These are phyloP conservation scores for Aspergillus pseudoterreus DNA, from an alignment of 2,329 filamentous ascomycete genomes.

Conservation along the genomic window DNA sequence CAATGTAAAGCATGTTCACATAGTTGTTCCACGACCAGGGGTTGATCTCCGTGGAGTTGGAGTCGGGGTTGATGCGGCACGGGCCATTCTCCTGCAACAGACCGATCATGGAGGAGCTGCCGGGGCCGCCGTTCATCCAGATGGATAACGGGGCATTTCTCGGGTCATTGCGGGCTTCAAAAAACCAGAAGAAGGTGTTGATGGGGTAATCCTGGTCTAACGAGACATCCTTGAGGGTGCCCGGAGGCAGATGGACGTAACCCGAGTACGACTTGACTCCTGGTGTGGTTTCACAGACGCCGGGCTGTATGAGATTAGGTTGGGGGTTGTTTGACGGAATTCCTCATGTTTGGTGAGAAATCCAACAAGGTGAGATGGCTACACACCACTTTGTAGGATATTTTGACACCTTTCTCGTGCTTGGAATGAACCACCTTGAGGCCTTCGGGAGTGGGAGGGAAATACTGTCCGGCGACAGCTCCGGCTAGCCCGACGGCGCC, in stretches of 20 bases:
- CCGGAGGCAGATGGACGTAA: slow-evolving; percentile 55
- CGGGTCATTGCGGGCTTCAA: slow-evolving; percentile 54
- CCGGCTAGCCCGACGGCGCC: slow-evolving; percentile 16
- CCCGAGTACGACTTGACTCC: slow-evolving; percentile 57
- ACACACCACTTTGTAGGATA: slow-evolving; percentile 46
- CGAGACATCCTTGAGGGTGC: slow-evolving; percentile 36
- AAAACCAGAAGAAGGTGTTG: slow-evolving; percentile 65
- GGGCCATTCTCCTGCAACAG: slow-evolving; percentile 51
- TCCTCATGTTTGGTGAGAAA: too few relatives aligned
- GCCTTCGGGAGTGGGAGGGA: slow-evolving; percentile 41
- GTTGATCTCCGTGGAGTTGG: slow-evolving; percentile 51
- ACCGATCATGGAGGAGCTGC: slow-evolving; percentile 56
- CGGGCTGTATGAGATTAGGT: slow-evolving; percentile 27
- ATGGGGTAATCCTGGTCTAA: slow-evolving; percentile 53
- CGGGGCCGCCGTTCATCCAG: slow-evolving; percentile 62
- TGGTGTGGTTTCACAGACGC: slow-evolving; percentile 56
- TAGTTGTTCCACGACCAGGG: slow-evolving; percentile 62
- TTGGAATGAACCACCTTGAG: slow-evolving; percentile 42
- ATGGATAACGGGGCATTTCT: slow-evolving; percentile 55
- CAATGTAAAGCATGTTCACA: slow-evolving; percentile 67
- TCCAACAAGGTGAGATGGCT: not conserved
- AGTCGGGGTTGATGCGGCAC: slow-evolving; percentile 51
- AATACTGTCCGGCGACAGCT: slow-evolving; percentile 30
- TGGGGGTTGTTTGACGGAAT: too few relatives aligned
- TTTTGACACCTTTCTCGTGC: slow-evolving; percentile 40